phyloP scores from a whole-genome alignment of 176 grass and related monocot species.

The Melocanna baccifera region DNA sequence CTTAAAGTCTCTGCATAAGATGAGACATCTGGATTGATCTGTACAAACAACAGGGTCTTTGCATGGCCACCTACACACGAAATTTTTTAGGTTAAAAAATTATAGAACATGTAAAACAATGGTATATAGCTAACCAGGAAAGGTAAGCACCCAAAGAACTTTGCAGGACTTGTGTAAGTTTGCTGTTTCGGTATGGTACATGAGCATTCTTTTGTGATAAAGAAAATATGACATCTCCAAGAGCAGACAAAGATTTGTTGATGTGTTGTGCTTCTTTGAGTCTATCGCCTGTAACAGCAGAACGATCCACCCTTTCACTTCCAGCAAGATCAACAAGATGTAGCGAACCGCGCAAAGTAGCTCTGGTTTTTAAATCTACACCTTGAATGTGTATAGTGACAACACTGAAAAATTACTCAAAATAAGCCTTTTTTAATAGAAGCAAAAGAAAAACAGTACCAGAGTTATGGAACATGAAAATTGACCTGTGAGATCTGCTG shows the following conservation, averaged over 20 bases:
- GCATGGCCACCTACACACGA: slow-evolving; percentile 67
- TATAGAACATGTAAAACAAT: not conserved
- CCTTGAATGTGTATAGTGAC: slow-evolving; percentile 69
- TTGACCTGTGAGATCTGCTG: slow-evolving; percentile 90
- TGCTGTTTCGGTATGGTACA: slow-evolving; percentile 87
- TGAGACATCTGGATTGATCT: slow-evolving; percentile 59
- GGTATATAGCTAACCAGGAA: slow-evolving; percentile 8
- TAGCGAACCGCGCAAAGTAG: slow-evolving; percentile 48
- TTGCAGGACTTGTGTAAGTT: slow-evolving; percentile 83
- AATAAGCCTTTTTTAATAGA: slow-evolving; percentile 14
- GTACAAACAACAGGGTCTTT: slow-evolving; percentile 87
- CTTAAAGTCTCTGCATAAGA: slow-evolving; percentile 66
- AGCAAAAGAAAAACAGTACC: slow-evolving; percentile 13
- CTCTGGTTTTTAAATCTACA: slow-evolving; percentile 56
- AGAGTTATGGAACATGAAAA: slow-evolving; percentile 24
- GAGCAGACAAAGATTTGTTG: slow-evolving; percentile 84
- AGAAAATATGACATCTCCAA: slow-evolving; percentile 88
- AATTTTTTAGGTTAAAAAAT: not conserved
- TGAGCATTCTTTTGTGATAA: slow-evolving; percentile 66
- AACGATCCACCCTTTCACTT: slow-evolving; percentile 76
- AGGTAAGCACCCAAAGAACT: slow-evolving; percentile 67
- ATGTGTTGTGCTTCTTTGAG: slow-evolving; percentile 86
- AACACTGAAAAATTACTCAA: slow-evolving; percentile 44
- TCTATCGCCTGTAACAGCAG: slow-evolving; percentile 65
- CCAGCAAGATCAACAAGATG: slow-evolving; percentile 90